Conservation (phyloP, 768 basidiomycete species). For the Lentinula lateritia region DNA sequence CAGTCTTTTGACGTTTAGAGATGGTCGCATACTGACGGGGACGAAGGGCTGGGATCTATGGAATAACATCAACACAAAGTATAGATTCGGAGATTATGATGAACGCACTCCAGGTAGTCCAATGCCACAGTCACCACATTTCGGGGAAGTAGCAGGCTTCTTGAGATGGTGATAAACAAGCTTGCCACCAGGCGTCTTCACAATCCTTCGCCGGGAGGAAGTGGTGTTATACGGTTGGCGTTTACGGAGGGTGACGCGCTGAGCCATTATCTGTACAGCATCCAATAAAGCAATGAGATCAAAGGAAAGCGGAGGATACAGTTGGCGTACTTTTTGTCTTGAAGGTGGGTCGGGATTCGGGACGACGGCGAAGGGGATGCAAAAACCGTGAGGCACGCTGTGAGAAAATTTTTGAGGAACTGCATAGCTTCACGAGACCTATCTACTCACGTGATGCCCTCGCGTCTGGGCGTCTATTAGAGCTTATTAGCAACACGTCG, state of each 20-base stretch:
- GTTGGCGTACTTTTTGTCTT: conserved; percentile 26
- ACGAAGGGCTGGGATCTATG: conserved; percentile 88
- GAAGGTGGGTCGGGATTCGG: not conserved
- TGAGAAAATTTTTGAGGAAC: not conserved
- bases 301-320: conserved; percentile 38
- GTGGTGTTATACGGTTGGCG: conserved; percentile 97
- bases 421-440: not conserved
- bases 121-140: conserved; percentile 98
- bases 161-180: conserved; percentile 97
- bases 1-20: conserved; percentile 97
- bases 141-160: conserved; percentile 87
- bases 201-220: conserved; percentile 89
- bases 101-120: conserved; percentile 87
- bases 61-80: not conserved
- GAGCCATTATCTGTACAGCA: conserved; percentile 63
- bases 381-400: not conserved
- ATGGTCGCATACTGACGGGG: conserved; percentile 94
- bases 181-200: conserved; percentile 98
- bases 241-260: conserved; percentile 99
- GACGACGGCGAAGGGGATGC: not conserved
- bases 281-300: conserved; percentile 11
- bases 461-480: too few species aligned
- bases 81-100: not conserved
- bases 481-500: too few species aligned
- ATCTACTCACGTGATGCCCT: not conserved